Percentiles rank a stretch among this genome's conserved stretches.
Evolutionary conservation across 2,329 filamentous ascomycete genomes (phyloP).

Genomic region (Aspergillus ustus): DNA sequence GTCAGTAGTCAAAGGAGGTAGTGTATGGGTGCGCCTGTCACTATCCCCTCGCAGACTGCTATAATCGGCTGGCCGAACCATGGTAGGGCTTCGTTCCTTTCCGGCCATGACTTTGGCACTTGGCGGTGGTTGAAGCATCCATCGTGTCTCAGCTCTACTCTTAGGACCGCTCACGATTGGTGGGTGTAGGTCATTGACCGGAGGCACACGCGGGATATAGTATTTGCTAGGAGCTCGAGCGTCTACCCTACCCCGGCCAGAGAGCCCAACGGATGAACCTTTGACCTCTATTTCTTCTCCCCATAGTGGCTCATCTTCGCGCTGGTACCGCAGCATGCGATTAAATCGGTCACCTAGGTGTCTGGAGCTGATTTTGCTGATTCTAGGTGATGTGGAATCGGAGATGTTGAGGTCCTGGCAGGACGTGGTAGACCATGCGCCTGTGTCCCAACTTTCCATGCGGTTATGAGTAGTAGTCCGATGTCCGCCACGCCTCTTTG

Average conservation of each 20-base stretch:
- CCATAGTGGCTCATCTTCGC: slow-evolving; percentile 88
- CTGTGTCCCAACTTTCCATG: slow-evolving; percentile 62
- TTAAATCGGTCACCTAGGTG: slow-evolving; percentile 70
- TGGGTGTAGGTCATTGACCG: slow-evolving; percentile 84
- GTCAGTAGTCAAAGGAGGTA: slow-evolving; percentile 22
- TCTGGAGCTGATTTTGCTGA: slow-evolving; percentile 51
- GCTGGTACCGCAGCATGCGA: slow-evolving; percentile 71
- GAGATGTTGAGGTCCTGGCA: slow-evolving; percentile 31
- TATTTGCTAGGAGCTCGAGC: slow-evolving; percentile 57
- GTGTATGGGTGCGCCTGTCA: slow-evolving; percentile 18
- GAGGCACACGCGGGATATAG: slow-evolving; percentile 67
- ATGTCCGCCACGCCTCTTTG: slow-evolving; percentile 60
- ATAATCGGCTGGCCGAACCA: slow-evolving; percentile 27
- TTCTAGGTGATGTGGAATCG: slow-evolving; percentile 41
- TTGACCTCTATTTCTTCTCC: slow-evolving; percentile 62
- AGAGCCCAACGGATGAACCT: slow-evolving; percentile 60
- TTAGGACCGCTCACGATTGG: slow-evolving; percentile 78
- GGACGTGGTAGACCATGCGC: slow-evolving; percentile 51
- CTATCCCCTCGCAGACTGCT: slow-evolving; percentile 18
- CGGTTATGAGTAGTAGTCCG: slow-evolving; percentile 49
- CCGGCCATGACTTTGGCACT: slow-evolving; percentile 89
- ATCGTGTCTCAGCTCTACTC: slow-evolving; percentile 72
- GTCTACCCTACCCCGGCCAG: slow-evolving; percentile 43
- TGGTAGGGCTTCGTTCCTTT: slow-evolving; percentile 58
- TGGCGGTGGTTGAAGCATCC: slow-evolving; percentile 95